A percentile compares a stretch with the other conserved stretches of the same genome.
Evolutionary conservation across 306 rosid genomes (phyloP).

Genomic region (Bauhinia variegata): DNA sequence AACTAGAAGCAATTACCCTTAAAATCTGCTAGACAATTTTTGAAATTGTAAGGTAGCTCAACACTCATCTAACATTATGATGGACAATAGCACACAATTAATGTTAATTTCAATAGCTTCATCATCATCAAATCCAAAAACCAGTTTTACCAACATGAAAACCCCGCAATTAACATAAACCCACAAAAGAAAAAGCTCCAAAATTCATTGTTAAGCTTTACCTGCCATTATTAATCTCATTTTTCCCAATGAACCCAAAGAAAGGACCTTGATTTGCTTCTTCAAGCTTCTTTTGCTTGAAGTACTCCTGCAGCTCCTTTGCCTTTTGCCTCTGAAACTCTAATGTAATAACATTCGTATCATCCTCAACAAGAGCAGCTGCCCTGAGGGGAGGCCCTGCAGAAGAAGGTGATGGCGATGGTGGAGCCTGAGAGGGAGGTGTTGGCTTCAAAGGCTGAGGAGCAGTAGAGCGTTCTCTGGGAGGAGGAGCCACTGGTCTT

Average conservation of each 20-base stretch:
- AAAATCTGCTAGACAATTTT: conserved; percentile 2
- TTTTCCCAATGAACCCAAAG: conserved; percentile 86
- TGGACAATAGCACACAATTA: conserved; percentile 5
- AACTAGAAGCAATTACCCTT: background rate
- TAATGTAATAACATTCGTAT: conserved; percentile 58
- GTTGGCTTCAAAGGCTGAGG: conserved; percentile 64
- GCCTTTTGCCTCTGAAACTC: conserved; percentile 98
- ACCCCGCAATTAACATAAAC: conserved; percentile 12
- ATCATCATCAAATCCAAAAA: too few relatives aligned
- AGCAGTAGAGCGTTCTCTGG: conserved; percentile 63
- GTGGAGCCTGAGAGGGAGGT: conserved; percentile 59
- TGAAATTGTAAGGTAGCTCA: conserved; percentile 5
- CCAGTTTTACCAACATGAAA: too few relatives aligned
- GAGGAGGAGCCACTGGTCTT: conserved; percentile 86
- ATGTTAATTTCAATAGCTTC: too few relatives aligned
- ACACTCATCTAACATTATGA: conserved; percentile 23
- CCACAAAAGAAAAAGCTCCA: conserved; percentile 23
- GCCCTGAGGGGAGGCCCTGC: conserved; percentile 31
- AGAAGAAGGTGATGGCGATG: conserved; percentile 37
- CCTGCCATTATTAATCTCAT: conserved; percentile 93
- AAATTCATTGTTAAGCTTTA: conserved; percentile 28
- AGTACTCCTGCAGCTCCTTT: conserved; percentile 93
- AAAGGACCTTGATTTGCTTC: conserved; percentile 75
- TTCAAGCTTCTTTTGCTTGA: conserved; percentile 88
- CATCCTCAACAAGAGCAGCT: conserved; percentile 41